Base-by-base conservation (phyloP, 2,329 filamentous ascomycete genomes). In the Verticillium isaacii region DNA sequence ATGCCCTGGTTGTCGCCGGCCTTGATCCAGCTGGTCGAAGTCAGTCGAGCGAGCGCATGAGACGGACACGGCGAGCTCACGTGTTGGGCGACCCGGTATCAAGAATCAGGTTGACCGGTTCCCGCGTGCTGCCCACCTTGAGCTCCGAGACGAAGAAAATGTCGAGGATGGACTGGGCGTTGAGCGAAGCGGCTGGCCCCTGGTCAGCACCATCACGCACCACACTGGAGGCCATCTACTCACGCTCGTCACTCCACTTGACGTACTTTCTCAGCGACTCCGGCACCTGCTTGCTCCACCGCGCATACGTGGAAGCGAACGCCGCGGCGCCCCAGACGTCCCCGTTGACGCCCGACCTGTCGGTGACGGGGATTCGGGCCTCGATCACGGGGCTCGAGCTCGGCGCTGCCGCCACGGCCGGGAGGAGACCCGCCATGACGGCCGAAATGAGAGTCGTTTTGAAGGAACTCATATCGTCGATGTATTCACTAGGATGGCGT, bases 1-100 rank as follows among this genome's bases (percentile, higher is more conserved):
- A 72, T 70, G 32, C 82, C 78, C 58, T 85, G 74, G 17, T 75
- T 73, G n/a, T 70, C 67, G 5, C 75, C 67, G 0, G 81, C 72
- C 41, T 58, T 59, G 15, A 64, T 25, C 63, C 63, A 64, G 41
- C 63, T 64, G 17, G 3, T 12, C 7, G 7, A 15, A 36, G n/a
- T 32, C 7, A 17, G 36, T 59, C 29, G n/a, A n/a, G 25, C 29
- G n/a, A n/a, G 25, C 32, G 29, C 29, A 52, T 50, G 19, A 61
- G 54, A 34, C 5, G 6, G 14, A 61, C 19, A 23, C 1, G 12
- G 23, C 11, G 15, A 17, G 34, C 59, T 23, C 36, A 62, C 63
- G 64, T 62, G 58, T 65, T 60, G 12, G 63, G 58, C 8, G 58
- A 58, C 17, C 32, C 58, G 14, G 59, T 59, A 29, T 65, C 63